Evolutionary conservation across 1,139 yeast genomes (phyloP).

Genomic region (Hanseniaspora gamundiae): DNA sequence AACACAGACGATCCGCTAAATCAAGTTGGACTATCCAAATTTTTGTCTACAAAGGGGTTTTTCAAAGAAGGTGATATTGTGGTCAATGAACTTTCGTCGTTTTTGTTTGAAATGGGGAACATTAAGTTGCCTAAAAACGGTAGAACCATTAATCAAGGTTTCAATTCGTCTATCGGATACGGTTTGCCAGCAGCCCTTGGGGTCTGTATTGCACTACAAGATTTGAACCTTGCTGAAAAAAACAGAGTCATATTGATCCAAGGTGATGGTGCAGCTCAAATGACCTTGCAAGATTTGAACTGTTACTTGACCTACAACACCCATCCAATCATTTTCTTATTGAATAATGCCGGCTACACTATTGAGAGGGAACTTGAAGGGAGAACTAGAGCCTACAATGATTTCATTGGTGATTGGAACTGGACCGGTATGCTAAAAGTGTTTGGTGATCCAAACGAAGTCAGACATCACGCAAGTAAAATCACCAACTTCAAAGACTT

Average conservation of each 20-base stretch:
- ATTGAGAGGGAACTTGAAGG: constrained; percentile 80
- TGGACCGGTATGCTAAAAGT: constrained; percentile 56
- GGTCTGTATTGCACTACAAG: constrained; percentile 55
- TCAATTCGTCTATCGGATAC: constrained; percentile 76
- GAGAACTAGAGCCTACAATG: constrained; percentile 63
- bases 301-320: constrained; percentile 49
- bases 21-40: constrained; percentile 10
- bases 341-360: constrained; percentile 79
- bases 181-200: constrained; percentile 81
- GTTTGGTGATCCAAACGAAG: constrained; percentile 51
- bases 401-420: constrained; percentile 66
- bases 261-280: constrained; percentile 89
- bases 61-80: constrained; percentile 52
- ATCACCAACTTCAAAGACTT: constrained; percentile 28
- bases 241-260: constrained; percentile 58
- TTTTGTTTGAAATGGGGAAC: constrained; percentile 61
- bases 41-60: constrained; percentile 19
- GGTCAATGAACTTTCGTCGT: constrained; percentile 68
- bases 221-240: constrained; percentile 27
- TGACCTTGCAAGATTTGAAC: constrained; percentile 76
- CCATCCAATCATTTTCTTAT: constrained; percentile 51
- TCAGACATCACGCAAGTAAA: constrained; percentile 26
- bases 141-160: constrained; percentile 48
- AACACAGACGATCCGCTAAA: constrained; percentile 4
- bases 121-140: constrained; percentile 41